A percentile compares a stretch with the other conserved stretches of the same genome.
Evolutionary conservation across 148 eudicot species (phyloP).

Genomic region (Cornus florida): DNA sequence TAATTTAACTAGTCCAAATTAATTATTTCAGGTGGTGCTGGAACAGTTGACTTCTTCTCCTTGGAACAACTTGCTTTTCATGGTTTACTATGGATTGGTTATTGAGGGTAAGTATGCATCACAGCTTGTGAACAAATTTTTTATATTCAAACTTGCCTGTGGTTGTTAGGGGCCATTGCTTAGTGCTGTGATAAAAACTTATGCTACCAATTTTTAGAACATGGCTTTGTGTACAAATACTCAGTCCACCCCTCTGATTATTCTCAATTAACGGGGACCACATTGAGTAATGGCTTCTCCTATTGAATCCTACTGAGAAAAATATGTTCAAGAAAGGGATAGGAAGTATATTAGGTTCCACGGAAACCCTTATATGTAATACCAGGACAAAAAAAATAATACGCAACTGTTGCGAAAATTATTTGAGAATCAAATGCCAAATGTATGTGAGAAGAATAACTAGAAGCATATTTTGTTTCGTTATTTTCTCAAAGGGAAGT

Average conservation of each 20-base stretch:
- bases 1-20: not conserved
- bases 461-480: no score
- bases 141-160: not conserved
- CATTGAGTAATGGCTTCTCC: no score
- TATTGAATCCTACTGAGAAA: no score
- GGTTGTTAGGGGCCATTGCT: no score
- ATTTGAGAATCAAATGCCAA: not conserved
- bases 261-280: no score
- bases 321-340: not conserved
- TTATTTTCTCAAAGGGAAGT: no score
- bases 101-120: slow-evolving; percentile 59
- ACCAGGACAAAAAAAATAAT: not conserved
- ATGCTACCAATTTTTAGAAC: no score
- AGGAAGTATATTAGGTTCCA: not conserved
- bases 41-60: slow-evolving; percentile 87
- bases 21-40: slow-evolving; percentile 63
- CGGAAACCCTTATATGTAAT: not conserved
- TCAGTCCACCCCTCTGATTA: no score
- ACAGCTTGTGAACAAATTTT: not conserved
- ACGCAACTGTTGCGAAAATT: no score
- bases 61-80: slow-evolving; percentile 76
- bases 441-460: not conserved
- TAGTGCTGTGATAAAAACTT: no score
- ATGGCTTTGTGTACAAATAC: no score
- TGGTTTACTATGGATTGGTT: slow-evolving; percentile 75